These are phyloP conservation scores for Cystofilobasidium ferigula DNA, from an alignment of 768 basidiomycete species.

Conservation along the genomic window DNA sequence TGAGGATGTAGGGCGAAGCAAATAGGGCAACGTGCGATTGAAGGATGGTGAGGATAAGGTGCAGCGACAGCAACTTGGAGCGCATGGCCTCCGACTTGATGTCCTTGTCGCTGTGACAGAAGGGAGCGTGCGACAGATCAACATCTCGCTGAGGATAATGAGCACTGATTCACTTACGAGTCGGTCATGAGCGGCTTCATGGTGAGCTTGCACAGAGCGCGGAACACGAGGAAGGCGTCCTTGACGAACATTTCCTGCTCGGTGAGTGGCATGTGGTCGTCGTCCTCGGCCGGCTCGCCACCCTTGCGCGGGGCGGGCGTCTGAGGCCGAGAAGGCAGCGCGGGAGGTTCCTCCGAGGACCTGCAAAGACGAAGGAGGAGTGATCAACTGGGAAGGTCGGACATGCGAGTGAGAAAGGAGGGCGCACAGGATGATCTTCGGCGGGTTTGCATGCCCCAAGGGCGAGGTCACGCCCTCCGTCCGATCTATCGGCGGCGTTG, in stretches of 20 bases:
- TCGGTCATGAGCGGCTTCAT: slow-evolving; percentile 94
- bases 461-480: neutral
- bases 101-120: slow-evolving; percentile 69
- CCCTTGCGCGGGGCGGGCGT: slow-evolving; percentile 19
- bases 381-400: neutral
- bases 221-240: slow-evolving; percentile 94
- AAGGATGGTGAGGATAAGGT: slow-evolving; percentile 82
- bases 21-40: slow-evolving; percentile 84
- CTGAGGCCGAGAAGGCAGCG: neutral
- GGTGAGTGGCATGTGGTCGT: slow-evolving; percentile 38
- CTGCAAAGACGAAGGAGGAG: neutral
- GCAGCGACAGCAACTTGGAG: slow-evolving; percentile 84
- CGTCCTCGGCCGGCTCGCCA: slow-evolving; percentile 8
- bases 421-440: slow-evolving; percentile 20
- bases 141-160: no score
- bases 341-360: neutral
- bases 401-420: neutral
- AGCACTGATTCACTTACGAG: no score
- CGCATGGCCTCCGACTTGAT: slow-evolving; percentile 93
- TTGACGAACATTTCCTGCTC: slow-evolving; percentile 84
- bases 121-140: no score
- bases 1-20: slow-evolving; percentile 74
- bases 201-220: slow-evolving; percentile 90
- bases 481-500: slow-evolving; percentile 18
- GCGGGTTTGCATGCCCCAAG: neutral